Base-by-base conservation (phyloP, 1,284 basidiomycete genomes). In the Ganoderma sp. region DNA sequence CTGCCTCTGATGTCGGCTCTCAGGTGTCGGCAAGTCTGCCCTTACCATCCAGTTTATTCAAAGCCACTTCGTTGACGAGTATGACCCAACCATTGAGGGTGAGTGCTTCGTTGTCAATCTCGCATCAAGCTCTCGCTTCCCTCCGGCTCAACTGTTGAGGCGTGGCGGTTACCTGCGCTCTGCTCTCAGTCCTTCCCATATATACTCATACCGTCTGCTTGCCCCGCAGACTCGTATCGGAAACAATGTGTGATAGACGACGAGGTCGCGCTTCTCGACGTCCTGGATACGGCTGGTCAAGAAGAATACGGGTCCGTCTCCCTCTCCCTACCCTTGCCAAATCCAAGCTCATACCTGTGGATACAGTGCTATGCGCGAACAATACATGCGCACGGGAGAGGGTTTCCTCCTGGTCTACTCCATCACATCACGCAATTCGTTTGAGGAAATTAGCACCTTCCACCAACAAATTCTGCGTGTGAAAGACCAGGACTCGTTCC, bases 321-420 rank as follows among this genome's bases (percentile, higher is more conserved):
- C 17, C n/a, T 9, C 10, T 9, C 14, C 22, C n/a, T 7, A 25
- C 34, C 14, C 22, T 14, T 25, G 19, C 2, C n/a, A 5, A 52
- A 52, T 25, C 28, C 3, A 32, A 39, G 41, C 59, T 71, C 25
- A 67, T 45, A 12, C 37, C 19, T 39, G 67, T 50, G 22, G 19
- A 1, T 65, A 63, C 77, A 97, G 95, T 70, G 96, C 96, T 41
- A 98, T 98, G 96, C 91, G 96, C 65, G 96, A 98, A 79, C 96
- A 98, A 77, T 98, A 98, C 84, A 98, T 97, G 95, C 90, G 95
- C 64, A 94, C 95, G 34, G 98, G 98, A 70, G 98, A 99, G 82
- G 98, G 98, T 4, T 99, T 99, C 87, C 88, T 99, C 61, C 90
- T 99, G 71, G 98, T 99, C 69, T 99, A 99, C 83, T 97, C 96